Evolutionary conservation across 2,329 filamentous ascomycete species (phyloP).

Genomic region (Colletotrichum karsti): DNA sequence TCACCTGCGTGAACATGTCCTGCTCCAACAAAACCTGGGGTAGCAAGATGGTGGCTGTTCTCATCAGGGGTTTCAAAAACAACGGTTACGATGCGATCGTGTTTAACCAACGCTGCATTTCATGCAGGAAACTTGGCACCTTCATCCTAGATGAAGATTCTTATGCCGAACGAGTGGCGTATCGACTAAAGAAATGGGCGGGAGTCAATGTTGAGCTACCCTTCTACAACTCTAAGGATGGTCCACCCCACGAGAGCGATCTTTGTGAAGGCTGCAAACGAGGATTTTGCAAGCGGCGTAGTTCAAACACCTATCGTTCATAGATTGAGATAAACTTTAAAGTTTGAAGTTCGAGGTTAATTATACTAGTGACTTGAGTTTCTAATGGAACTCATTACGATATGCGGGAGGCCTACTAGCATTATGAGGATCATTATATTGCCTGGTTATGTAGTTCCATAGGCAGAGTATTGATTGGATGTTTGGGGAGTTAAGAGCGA

Average conservation of each 20-base stretch:
- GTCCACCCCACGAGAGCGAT: slow-evolving; percentile 33
- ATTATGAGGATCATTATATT: too few relatives aligned
- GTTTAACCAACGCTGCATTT: slow-evolving; percentile 45
- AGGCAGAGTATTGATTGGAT: too few relatives aligned
- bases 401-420: too few relatives aligned
- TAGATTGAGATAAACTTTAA: too few relatives aligned
- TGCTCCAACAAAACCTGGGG: slow-evolving; percentile 37
- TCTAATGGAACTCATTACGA: too few relatives aligned
- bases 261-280: slow-evolving; percentile 48
- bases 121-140: slow-evolving; percentile 37
- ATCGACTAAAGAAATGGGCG: slow-evolving; percentile 47
- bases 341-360: too few relatives aligned
- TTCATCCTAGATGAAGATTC: slow-evolving; percentile 37
- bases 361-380: too few relatives aligned
- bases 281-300: slow-evolving; percentile 39
- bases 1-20: slow-evolving; percentile 37
- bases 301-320: too few relatives aligned
- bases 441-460: too few relatives aligned
- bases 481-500: too few relatives aligned
- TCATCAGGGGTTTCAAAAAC: slow-evolving; percentile 39
- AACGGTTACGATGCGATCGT: slow-evolving; percentile 45
- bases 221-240: not conserved
- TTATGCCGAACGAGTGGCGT: slow-evolving; percentile 44
- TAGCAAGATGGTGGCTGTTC: slow-evolving; percentile 43
- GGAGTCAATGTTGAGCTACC: slow-evolving; percentile 33